Percentiles rank a stretch among this genome's conserved stretches.
phyloP scores from a whole-genome alignment of 2,329 filamentous ascomycete species.

The Trichophyton simii region DNA sequence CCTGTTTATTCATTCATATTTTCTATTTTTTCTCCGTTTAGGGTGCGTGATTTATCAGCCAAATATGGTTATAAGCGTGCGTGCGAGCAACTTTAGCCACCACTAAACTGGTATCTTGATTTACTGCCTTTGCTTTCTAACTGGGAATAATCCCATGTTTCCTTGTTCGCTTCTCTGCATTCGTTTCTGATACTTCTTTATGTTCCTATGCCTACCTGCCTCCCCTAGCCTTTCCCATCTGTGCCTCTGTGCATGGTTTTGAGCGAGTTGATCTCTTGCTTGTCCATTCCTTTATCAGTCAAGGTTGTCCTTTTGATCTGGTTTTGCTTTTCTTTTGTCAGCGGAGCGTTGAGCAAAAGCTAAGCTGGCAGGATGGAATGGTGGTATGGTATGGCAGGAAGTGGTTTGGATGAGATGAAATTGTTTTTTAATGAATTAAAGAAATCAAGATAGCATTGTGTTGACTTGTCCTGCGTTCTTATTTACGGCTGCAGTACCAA shows the following conservation, averaged over 20 bases:
- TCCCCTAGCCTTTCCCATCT: not conserved
- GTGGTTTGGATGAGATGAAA: conserved; percentile 2
- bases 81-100: not conserved
- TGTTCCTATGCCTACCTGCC: not conserved
- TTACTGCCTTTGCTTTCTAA: not conserved
- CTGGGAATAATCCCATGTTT: not conserved
- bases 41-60: not conserved
- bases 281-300: conserved; percentile 38
- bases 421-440: conserved; percentile 1
- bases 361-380: not conserved
- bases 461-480: not conserved
- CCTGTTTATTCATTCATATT: not conserved
- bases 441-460: not conserved
- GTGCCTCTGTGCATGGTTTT: not conserved
- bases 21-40: not conserved
- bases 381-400: not conserved
- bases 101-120: not conserved
- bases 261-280: conserved; percentile 3
- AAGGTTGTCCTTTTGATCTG: conserved; percentile 26
- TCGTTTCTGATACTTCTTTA: not conserved
- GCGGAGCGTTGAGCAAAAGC: not conserved
- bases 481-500: not conserved
- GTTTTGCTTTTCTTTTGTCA: conserved; percentile 19
- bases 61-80: not conserved
- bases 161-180: not conserved